Base-by-base conservation (phyloP, 2,329 filamentous ascomycete species). In the Fulvia fulva region DNA sequence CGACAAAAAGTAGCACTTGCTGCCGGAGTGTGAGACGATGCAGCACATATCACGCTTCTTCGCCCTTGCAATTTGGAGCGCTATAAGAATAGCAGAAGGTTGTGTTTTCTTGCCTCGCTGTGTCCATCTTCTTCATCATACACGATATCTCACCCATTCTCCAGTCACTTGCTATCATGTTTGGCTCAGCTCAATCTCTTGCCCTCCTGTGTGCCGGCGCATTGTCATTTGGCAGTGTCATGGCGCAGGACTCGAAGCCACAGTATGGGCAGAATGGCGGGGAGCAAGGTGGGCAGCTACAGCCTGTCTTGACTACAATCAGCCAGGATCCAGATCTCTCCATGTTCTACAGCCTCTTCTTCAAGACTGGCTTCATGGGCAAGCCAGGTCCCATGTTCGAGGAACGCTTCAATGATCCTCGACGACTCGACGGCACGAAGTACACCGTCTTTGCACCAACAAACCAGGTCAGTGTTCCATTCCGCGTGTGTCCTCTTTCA, bases 371-470 rank as follows among this genome's bases (percentile, higher is more conserved):
- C 5, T 44, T 50, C 1, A 59, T 57, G 5, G 59, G 60, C 12
- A 53, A 45, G 12, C 60, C 60, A 21, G 59, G 60, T 7, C 55
- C 59, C 4, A 57, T 32, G 5, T 51, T 64, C 11, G 57, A 62
- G 25, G 62, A 64, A 45, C 55, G 60, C 26, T 62, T 64, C 62
- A 62, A 64, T 30, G 49, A 60, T 28, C 37, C 37, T 41, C 14
- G 37, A 41, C 37, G 37, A 19, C n/a, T 41, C 14, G 37, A 41
- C 19, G n/a, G n/a, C 2, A 19, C 8, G 7, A 41, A 58, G 5
- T 64, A 56, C 41, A 64, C 60, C 1, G 51, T 55, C 21, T 60
- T 64, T n/a, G 60, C 60, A 16, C 57, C 62, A 2, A 62, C 62
- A 3, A 62, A 62, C 21, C 11, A 58, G 21, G 59, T 62, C 26